Evolutionary conservation across 139 green algal species (phyloP), one percentile per base, ranked within the genome.

Genomic region (Chlorella sp.): DNA sequence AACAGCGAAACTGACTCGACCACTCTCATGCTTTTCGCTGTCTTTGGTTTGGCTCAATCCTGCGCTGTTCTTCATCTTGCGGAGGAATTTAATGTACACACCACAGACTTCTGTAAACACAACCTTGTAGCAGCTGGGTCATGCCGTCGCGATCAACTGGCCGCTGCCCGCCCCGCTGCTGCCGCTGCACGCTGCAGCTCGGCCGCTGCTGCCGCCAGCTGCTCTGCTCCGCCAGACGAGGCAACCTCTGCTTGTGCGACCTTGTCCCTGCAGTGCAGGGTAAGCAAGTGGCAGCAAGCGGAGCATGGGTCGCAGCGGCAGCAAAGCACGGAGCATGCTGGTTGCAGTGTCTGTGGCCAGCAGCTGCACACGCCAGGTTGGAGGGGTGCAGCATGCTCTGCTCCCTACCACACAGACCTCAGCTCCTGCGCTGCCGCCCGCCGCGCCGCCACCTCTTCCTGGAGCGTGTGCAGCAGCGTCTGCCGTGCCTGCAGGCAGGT

Each of bases 401-500:
- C 51, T 23, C 51, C 15, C 12, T 9, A 15, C 51, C 15, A 4
- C 74, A 38, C 76, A 51, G 6, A 73, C 76, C 78, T 44, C n/a
- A 83, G 78, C 39, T 74, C 63, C n/a, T 83, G 78, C 7, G 63
- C 63, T 39, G 78, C 78, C 63, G 17, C 28, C 20, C 63, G 78
- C n/a, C 78, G 78, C 63, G 74, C 38, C n/a, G 34, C 62, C 78
- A 75, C 26, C 62, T 83, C 78, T 13, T 36, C 26, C 30, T 39
- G n/a, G 65, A 90, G 85, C 32, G 63, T 67, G 63, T 74, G 60
- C 44, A 80, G 28, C 38, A 90, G 74, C n/a, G 80, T 87, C 28
- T 38, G 39, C 36, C 85, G 65, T 55, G 88, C 93, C 89, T 96
- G 93, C 36, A 89, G 75, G 15, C 51, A 21, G 51, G 51, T 9